Percentiles rank a stretch among this genome's conserved stretches.
Conservation (phyloP, 495 filamentous ascomycete genomes). For the Terfezia claveryi region DNA sequence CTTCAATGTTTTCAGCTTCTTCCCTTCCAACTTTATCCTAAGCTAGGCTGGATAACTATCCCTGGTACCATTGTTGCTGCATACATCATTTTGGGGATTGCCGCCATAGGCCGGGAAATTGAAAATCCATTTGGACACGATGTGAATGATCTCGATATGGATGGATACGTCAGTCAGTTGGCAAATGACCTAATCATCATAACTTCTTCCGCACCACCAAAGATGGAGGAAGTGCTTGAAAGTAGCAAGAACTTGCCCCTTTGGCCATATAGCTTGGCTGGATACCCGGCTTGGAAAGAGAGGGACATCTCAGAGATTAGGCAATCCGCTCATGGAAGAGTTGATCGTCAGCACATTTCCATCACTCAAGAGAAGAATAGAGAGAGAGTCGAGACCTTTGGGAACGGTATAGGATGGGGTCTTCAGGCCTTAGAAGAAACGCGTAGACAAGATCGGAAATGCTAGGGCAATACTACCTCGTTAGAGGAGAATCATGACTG, state of each 20-base stretch:
- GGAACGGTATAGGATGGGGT: too few species aligned
- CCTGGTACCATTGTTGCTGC: conserved; percentile 56
- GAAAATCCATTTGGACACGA: conserved; percentile 79
- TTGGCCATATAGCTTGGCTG: conserved; percentile 39
- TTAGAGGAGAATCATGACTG: too few species aligned
- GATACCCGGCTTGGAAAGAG: conserved; percentile 37
- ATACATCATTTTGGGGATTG: conserved; percentile 79
- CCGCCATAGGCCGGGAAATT: conserved; percentile 65
- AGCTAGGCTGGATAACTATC: conserved; percentile 55
- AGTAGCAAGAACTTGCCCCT: conserved; percentile 37
- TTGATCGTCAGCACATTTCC: neutral
- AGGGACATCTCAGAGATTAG: conserved; percentile 39
- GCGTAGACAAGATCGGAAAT: too few species aligned
- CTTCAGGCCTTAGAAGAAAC: too few species aligned
- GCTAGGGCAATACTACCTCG: too few species aligned
- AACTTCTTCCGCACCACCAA: conserved; percentile 33
- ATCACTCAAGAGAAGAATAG: too few species aligned
- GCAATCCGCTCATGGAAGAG: conserved; percentile 28
- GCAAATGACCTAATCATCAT: conserved; percentile 53
- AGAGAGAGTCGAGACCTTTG: too few species aligned
- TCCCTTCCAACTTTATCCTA: conserved; percentile 54
- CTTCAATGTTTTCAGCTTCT: conserved; percentile 24
- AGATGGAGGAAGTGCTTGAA: conserved; percentile 34
- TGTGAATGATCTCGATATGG: conserved; percentile 68
- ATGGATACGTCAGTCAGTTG: conserved; percentile 52